These are phyloP conservation scores for Phytopythium oedochilum DNA, from an alignment of 352 stramenopile genomes.

Conservation along the genomic window DNA sequence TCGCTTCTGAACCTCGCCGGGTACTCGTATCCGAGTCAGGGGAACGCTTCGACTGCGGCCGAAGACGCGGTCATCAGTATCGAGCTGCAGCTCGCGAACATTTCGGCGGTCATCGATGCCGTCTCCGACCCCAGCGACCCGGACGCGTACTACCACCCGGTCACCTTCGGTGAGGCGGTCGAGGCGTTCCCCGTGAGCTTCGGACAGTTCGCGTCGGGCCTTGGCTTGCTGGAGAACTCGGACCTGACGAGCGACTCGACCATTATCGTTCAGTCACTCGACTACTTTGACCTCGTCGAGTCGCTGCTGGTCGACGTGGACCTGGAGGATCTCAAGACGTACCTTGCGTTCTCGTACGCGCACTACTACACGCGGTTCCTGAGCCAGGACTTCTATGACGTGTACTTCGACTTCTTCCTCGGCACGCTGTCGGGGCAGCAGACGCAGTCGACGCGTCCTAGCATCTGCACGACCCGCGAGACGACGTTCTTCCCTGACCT, in stretches of 20 bases:
- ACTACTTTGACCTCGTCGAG: slow-evolving; percentile 9
- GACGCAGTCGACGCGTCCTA: neutral
- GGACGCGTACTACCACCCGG: slow-evolving; percentile 4
- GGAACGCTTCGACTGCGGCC: neutral
- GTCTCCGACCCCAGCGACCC: slow-evolving; percentile 2
- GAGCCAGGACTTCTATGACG: slow-evolving; percentile 65
- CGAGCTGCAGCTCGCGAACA: slow-evolving; percentile 6
- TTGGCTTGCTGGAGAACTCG: slow-evolving; percentile 6
- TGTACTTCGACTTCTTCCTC: slow-evolving; percentile 86
- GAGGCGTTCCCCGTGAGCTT: slow-evolving; percentile 3
- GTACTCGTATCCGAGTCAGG: slow-evolving; percentile 1
- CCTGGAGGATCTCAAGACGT: slow-evolving; percentile 38
- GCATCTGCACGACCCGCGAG: slow-evolving; percentile 33
- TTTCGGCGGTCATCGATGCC: neutral
- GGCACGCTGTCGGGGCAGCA: slow-evolving; percentile 49
- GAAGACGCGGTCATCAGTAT: slow-evolving; percentile 6
- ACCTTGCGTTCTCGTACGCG: slow-evolving; percentile 41
- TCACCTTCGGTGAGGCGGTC: neutral
- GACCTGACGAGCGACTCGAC: slow-evolving; percentile 4
- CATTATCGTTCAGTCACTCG: slow-evolving; percentile 5
- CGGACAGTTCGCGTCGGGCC: slow-evolving; percentile 3
- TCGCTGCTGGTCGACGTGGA: slow-evolving; percentile 7
- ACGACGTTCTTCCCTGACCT: slow-evolving; percentile 23
- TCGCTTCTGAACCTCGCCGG: slow-evolving; percentile 33
- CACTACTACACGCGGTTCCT: slow-evolving; percentile 28